Percentiles rank a stretch among this genome's conserved stretches.
phyloP scores from a whole-genome alignment of 345 rosid species.

The Brassica juncea region DNA sequence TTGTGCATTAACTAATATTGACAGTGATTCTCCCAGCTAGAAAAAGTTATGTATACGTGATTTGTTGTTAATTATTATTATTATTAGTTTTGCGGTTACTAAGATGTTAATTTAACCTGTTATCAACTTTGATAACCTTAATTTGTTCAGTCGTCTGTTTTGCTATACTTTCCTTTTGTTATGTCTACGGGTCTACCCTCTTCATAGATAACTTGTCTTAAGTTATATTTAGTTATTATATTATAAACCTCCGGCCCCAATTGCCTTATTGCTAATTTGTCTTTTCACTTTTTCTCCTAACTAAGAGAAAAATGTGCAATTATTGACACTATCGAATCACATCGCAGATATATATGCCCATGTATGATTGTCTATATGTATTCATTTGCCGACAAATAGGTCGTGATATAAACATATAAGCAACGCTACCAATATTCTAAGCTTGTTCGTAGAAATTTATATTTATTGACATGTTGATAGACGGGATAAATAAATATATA shows the following conservation, averaged over 20 bases:
- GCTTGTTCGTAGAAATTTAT: background rate
- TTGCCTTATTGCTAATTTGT: slow-evolving; percentile 9
- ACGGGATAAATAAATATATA: background rate
- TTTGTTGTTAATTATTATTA: background rate
- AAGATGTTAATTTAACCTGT: background rate
- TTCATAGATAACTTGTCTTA: background rate
- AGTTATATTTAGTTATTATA: background rate
- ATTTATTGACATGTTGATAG: slow-evolving; percentile 16
- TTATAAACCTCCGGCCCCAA: background rate
- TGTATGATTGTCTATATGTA: slow-evolving; percentile 25
- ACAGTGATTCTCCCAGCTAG: background rate
- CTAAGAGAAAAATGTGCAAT: slow-evolving; percentile 17
- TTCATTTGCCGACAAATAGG: slow-evolving; percentile 41
- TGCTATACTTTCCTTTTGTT: background rate
- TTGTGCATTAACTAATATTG: background rate
- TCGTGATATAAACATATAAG: background rate
- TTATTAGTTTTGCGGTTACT: background rate
- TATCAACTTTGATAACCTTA: background rate
- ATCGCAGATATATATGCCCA: slow-evolving; percentile 1
- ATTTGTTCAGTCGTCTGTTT: background rate
- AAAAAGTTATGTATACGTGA: background rate
- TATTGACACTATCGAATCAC: slow-evolving; percentile 26
- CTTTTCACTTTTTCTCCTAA: background rate
- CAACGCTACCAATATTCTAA: background rate
- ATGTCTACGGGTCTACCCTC: background rate